These are phyloP conservation scores for Ophidiomyces ophidiicola DNA, from an alignment of 2,329 filamentous ascomycete species.

Conservation along the genomic window DNA sequence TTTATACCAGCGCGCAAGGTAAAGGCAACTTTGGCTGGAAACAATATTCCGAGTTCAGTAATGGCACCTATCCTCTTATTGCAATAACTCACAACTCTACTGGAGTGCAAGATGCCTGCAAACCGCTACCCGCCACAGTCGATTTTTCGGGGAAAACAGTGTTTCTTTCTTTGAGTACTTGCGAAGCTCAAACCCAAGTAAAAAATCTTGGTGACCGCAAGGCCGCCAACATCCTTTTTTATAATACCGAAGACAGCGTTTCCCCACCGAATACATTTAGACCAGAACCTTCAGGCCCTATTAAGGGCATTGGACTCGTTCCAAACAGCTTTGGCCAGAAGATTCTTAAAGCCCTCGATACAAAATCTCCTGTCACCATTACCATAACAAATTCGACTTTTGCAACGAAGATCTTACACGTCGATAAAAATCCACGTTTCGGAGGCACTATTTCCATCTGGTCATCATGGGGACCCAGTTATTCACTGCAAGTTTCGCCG, in stretches of 20 bases:
- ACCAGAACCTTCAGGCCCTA: no score
- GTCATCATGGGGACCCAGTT: not conserved
- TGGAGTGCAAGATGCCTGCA: not conserved
- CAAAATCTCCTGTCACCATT: not conserved
- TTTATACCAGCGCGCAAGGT: not conserved
- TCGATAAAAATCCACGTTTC: not conserved
- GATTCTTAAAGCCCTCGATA: not conserved
- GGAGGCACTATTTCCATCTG: not conserved
- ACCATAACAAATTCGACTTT: not conserved
- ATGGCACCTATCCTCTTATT: not conserved
- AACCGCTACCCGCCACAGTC: not conserved
- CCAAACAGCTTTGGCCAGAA: no score
- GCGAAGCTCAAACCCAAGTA: no score
- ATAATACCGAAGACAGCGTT: no score
- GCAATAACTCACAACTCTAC: no score
- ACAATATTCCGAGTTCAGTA: not conserved
- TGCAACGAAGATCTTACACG: not conserved
- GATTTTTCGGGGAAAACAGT: not conserved
- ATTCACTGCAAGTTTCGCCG: not conserved
- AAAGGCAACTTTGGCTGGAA: not conserved
- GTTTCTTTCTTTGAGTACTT: no score
- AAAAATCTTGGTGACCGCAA: no score
- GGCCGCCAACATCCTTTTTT: no score
- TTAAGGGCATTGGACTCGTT: no score
- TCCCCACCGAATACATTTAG: no score